These are phyloP conservation scores for Centella asiatica DNA, from an alignment of 129 eudicot species.

Conservation along the genomic window DNA sequence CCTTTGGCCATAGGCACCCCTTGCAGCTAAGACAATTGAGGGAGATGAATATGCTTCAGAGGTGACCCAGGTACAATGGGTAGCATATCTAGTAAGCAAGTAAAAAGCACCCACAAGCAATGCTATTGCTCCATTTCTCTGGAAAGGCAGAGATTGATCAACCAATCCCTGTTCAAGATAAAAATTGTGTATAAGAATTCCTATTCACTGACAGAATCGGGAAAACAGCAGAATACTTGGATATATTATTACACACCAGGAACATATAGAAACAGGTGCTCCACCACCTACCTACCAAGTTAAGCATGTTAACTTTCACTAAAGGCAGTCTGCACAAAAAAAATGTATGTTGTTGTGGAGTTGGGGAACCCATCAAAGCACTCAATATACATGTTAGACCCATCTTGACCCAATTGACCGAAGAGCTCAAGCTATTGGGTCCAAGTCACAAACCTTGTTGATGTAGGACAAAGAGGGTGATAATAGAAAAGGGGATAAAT, in stretches of 20 bases:
- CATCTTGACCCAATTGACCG: no score
- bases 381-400: no score
- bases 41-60: conserved; percentile 99
- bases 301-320: no score
- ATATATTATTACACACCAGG: background rate
- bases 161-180: conserved; percentile 56
- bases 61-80: conserved; percentile 92
- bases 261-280: no score
- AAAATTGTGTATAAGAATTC: conserved; percentile 7
- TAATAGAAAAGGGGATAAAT: no score
- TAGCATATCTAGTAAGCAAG: conserved; percentile 79
- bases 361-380: no score
- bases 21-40: conserved; percentile 88
- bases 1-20: conserved; percentile 82
- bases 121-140: conserved; percentile 68
- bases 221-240: background rate
- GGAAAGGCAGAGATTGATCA: conserved; percentile 73
- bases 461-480: no score
- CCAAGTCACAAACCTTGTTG: no score
- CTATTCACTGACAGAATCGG: background rate
- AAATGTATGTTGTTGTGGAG: no score
- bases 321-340: no score
- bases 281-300: no score
- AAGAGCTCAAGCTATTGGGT: no score
- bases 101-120: conserved; percentile 85